Evolutionary conservation across 2,329 filamentous ascomycete genomes (phyloP).

Genomic region (Epichloe gansuensis): DNA sequence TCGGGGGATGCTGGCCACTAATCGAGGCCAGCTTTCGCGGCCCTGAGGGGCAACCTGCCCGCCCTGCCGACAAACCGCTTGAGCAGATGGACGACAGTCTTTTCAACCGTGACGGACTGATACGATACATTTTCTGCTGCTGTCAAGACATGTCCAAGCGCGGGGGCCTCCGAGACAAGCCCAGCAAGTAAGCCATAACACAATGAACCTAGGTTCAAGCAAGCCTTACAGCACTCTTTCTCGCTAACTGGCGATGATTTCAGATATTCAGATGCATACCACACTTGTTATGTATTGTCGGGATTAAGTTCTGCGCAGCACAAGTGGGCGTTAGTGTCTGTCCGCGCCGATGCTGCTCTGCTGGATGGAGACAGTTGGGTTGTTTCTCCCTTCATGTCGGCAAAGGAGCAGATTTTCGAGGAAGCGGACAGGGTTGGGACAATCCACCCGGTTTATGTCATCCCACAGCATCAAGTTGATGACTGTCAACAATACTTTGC

Average conservation of each 20-base stretch:
- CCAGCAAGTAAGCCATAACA: slow-evolving; percentile 54
- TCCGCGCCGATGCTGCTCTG: slow-evolving; percentile 21
- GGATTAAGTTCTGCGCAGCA: slow-evolving; percentile 77
- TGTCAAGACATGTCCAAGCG: slow-evolving; percentile 60
- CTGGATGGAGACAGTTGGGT: slow-evolving; percentile 30
- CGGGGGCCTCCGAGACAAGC: slow-evolving; percentile 87
- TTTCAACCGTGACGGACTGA: slow-evolving; percentile 74
- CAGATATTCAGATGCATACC: slow-evolving; percentile 74
- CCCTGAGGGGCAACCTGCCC: slow-evolving; percentile 22
- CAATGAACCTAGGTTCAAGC: not conserved
- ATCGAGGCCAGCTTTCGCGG: slow-evolving; percentile 65
- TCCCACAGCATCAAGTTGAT: slow-evolving; percentile 58
- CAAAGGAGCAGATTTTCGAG: slow-evolving; percentile 51
- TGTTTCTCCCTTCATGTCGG: slow-evolving; percentile 36
- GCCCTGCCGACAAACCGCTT: slow-evolving; percentile 15
- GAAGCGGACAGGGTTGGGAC: slow-evolving; percentile 55
- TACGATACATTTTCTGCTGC: slow-evolving; percentile 80
- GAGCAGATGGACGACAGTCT: slow-evolving; percentile 32
- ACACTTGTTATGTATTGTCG: slow-evolving; percentile 82
- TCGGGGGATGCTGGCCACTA: slow-evolving; percentile 87
- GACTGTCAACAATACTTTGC: slow-evolving; percentile 53
- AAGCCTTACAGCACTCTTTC: too few species aligned
- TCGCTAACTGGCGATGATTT: slow-evolving; percentile 3
- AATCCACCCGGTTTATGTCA: slow-evolving; percentile 74
- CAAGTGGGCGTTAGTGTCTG: slow-evolving; percentile 35